Conservation (phyloP, 441 rosid species). For the Metrosideros polymorpha region DNA sequence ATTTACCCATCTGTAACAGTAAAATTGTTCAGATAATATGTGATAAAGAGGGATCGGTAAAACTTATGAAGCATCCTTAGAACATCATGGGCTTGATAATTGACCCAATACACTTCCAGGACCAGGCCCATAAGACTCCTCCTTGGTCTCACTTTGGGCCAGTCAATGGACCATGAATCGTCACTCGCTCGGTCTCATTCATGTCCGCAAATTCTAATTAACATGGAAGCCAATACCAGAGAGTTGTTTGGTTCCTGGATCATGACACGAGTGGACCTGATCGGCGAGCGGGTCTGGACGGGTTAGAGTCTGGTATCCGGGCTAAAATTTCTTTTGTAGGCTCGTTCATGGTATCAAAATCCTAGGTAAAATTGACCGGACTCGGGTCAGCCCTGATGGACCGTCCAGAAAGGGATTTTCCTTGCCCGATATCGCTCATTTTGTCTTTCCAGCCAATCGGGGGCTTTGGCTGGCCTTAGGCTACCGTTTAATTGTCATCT, state of each 20-base stretch:
- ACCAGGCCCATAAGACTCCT: neutral
- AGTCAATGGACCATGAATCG: neutral
- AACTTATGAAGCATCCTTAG: neutral
- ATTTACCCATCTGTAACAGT: neutral
- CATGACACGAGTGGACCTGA: neutral
- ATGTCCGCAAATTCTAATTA: neutral
- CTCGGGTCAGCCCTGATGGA: neutral
- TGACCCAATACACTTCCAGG: neutral
- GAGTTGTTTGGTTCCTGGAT: neutral
- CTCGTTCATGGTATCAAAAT: neutral
- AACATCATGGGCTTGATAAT: neutral
- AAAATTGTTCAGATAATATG: neutral
- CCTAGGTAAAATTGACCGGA: neutral
- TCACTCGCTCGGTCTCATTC: neutral
- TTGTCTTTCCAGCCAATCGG: neutral
- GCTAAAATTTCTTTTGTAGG: neutral
- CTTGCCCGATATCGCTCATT: neutral
- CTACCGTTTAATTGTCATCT: neutral
- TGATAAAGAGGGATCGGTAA: neutral
- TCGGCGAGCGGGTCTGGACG: neutral
- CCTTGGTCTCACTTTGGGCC: neutral
- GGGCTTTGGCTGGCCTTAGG: neutral
- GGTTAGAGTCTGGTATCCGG: neutral
- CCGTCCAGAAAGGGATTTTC: neutral
- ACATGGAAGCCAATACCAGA: neutral